These are phyloP conservation scores for Cymbopogon flexuosus DNA, from an alignment of 202 grass and related monocot species.

Conservation along the genomic window DNA sequence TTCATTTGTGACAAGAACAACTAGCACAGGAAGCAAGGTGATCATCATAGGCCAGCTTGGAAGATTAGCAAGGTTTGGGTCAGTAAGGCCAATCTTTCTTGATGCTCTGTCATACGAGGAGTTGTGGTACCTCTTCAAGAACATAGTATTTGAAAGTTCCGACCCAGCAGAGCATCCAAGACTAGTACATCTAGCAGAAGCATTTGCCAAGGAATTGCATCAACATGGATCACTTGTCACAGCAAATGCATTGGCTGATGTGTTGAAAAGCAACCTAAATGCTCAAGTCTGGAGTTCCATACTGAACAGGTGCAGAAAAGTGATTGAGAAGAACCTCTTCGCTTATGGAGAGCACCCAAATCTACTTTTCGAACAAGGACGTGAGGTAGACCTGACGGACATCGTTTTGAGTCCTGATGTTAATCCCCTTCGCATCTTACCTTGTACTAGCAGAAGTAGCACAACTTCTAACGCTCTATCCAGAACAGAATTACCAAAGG, in stretches of 20 bases:
- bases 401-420: no score
- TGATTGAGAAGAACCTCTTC: no score
- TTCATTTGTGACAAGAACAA: background rate
- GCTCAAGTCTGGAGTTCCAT: no score
- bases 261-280: no score
- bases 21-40: background rate
- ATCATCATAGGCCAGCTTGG: background rate
- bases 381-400: no score
- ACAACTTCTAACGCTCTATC: no score
- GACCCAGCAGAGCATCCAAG: background rate
- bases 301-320: no score
- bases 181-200: background rate
- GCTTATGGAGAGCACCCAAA: no score
- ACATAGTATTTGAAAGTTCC: background rate
- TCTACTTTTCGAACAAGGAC: no score
- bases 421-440: no score
- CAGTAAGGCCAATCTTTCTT: background rate
- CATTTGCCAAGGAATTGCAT: background rate
- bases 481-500: no score
- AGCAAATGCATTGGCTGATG: background rate
- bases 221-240: background rate
- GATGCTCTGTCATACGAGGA: background rate
- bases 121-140: slow-evolving; percentile 10
- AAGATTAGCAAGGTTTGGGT: background rate
- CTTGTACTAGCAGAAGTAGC: no score